Evolutionary conservation across 1,284 basidiomycete species (phyloP).

Genomic region (Ganoderma lucidum): DNA sequence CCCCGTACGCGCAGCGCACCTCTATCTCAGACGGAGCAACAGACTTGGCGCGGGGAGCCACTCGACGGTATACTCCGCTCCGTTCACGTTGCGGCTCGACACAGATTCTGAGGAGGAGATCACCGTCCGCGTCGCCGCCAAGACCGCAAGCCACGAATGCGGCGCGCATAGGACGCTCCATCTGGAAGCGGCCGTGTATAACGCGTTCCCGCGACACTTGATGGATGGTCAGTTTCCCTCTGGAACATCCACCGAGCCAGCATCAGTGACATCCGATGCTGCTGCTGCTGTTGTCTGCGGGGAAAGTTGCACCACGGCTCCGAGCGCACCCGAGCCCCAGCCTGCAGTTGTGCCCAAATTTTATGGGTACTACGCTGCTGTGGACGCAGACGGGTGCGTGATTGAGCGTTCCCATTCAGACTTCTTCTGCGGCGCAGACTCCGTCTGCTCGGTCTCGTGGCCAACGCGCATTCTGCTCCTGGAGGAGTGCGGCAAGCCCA

Average conservation of each 20-base stretch:
- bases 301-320: too few relatives aligned
- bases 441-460: constrained; percentile 10
- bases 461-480: constrained; percentile 54
- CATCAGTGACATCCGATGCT: background rate
- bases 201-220: constrained; percentile 51
- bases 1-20: constrained; percentile 27
- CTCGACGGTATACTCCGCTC: constrained; percentile 41
- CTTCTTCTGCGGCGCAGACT: constrained; percentile 3
- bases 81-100: constrained; percentile 41
- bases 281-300: too few relatives aligned
- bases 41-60: constrained; percentile 43
- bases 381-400: constrained; percentile 21
- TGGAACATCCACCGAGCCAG: too few relatives aligned
- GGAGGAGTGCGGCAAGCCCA: constrained; percentile 54
- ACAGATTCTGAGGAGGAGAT: constrained; percentile 30
- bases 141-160: constrained; percentile 31
- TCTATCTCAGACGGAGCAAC: constrained; percentile 39
- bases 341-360: constrained; percentile 58
- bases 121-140: constrained; percentile 43
- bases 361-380: constrained; percentile 57
- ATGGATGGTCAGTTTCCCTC: constrained; percentile 45
- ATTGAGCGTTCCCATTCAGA: background rate
- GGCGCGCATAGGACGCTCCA: constrained; percentile 38
- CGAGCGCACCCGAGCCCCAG: background rate
- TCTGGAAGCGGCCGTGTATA: constrained; percentile 53